Conservation (phyloP, 306 rosid genomes). For the Begonia peltatifolia region DNA sequence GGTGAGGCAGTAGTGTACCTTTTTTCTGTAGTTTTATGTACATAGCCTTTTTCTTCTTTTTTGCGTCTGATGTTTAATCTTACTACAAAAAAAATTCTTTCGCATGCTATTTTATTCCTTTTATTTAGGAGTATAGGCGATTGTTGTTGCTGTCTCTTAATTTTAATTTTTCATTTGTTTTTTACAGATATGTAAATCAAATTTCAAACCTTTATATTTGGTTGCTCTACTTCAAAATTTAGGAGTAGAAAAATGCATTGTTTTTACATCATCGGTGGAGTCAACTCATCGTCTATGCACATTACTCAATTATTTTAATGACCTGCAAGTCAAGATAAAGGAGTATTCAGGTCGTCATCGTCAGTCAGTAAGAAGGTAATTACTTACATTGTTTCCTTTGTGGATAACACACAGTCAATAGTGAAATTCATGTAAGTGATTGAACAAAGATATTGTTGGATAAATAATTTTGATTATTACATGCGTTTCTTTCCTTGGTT, state of each 20-base stretch:
- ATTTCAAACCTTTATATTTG: constrained; percentile 70
- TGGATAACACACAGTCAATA: no score
- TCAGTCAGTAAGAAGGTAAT: constrained; percentile 75
- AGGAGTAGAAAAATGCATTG: constrained; percentile 71
- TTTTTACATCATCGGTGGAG: constrained; percentile 85
- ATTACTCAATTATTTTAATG: constrained; percentile 51
- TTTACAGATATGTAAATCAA: constrained; percentile 60
- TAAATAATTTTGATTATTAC: no score
- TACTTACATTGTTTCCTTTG: background rate
- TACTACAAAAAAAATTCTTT: no score
- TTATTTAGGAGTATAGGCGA: constrained; percentile 4
- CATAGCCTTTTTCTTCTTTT: no score
- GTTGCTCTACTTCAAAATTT: constrained; percentile 67
- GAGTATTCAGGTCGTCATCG: constrained; percentile 82
- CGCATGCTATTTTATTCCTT: no score
- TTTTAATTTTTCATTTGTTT: constrained; percentile 6
- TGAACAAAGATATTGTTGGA: no score
- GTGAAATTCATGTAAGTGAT: no score
- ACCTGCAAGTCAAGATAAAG: constrained; percentile 51
- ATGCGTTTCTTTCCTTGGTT: no score
- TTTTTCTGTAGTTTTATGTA: no score
- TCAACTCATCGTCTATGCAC: constrained; percentile 80
- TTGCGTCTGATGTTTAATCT: no score
- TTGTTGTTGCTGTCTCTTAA: constrained; percentile 1
- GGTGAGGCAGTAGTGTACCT: no score